Conservation (phyloP, 768 basidiomycete species). For the Collybia nuda region DNA sequence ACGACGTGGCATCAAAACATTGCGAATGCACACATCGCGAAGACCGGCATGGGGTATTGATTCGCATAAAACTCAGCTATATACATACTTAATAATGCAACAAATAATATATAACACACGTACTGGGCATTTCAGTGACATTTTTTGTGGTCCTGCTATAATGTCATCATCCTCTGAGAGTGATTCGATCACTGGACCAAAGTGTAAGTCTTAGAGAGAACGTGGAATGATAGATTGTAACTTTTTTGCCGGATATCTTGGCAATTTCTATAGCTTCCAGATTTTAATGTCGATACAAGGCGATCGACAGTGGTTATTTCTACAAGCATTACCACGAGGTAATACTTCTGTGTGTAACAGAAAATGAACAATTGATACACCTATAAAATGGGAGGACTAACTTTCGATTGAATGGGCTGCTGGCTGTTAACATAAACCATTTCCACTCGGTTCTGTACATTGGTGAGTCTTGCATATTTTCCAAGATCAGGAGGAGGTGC, state of each 20-base stretch:
- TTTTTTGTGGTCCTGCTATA: conserved; percentile 82
- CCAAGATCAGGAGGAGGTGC: conserved; percentile 82
- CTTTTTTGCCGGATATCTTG: conserved; percentile 68
- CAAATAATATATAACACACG: conserved; percentile 23
- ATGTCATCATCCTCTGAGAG: conserved; percentile 86
- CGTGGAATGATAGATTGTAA: conserved; percentile 30
- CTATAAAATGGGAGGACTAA: conserved; percentile 25
- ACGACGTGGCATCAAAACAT: conserved; percentile 94
- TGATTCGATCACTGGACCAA: conserved; percentile 52
- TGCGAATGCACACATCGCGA: conserved; percentile 85
- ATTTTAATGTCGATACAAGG: conserved; percentile 68
- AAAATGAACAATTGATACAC: conserved; percentile 1
- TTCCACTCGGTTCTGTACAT: conserved; percentile 66
- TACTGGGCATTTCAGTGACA: conserved; percentile 94
- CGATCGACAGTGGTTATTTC: conserved; percentile 71
- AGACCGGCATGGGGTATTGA: conserved; percentile 84
- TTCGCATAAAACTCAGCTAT: conserved; percentile 84
- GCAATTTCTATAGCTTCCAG: conserved; percentile 61
- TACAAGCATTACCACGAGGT: conserved; percentile 80
- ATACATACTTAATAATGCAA: conserved; percentile 15
- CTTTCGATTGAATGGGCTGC: conserved; percentile 73
- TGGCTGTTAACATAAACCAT: conserved; percentile 92
- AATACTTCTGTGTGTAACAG: conserved; percentile 69
- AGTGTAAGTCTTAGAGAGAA: conserved; percentile 7
- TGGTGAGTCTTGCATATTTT: conserved; percentile 38